Percentiles rank a stretch among this genome's conserved stretches.
Evolutionary conservation across 768 basidiomycete species (phyloP).

Genomic region (Panaeolus cyanescens): DNA sequence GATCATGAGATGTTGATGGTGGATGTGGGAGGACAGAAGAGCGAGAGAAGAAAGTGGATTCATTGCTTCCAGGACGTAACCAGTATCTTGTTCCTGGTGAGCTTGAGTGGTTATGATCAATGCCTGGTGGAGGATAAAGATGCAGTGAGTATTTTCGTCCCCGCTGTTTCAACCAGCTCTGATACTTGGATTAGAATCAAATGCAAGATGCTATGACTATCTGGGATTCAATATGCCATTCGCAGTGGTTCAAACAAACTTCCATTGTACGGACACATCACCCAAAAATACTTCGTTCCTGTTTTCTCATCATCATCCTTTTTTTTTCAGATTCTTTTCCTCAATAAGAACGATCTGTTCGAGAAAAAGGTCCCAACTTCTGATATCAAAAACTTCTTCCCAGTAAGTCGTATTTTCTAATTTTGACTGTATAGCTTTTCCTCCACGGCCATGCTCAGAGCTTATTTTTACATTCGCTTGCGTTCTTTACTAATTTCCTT

Average conservation of each 20-base stretch:
- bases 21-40: constrained; percentile 93
- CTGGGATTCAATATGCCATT: constrained; percentile 98
- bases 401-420: constrained; percentile 44
- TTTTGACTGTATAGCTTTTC: not conserved
- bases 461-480: not conserved
- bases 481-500: not conserved
- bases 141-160: constrained; percentile 53
- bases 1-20: constrained; percentile 91
- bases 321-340: constrained; percentile 80
- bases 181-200: constrained; percentile 70
- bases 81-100: constrained; percentile 88
- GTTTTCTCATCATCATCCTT: not conserved
- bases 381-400: constrained; percentile 88
- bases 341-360: constrained; percentile 96
- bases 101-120: constrained; percentile 91
- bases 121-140: constrained; percentile 92
- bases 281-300: not conserved
- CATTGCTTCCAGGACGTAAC: constrained; percentile 96
- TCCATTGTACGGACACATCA: constrained; percentile 73
- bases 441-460: not conserved
- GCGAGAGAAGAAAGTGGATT: constrained; percentile 91
- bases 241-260: constrained; percentile 95
- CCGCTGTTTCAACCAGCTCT: not conserved
- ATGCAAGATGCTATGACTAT: constrained; percentile 99
- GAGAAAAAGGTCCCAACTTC: constrained; percentile 79